A percentile compares a stretch with the other conserved stretches of the same genome.
These are phyloP conservation scores for Ogataea thermomethanolica DNA, from an alignment of 805 yeast genomes.

Conservation along the genomic window DNA sequence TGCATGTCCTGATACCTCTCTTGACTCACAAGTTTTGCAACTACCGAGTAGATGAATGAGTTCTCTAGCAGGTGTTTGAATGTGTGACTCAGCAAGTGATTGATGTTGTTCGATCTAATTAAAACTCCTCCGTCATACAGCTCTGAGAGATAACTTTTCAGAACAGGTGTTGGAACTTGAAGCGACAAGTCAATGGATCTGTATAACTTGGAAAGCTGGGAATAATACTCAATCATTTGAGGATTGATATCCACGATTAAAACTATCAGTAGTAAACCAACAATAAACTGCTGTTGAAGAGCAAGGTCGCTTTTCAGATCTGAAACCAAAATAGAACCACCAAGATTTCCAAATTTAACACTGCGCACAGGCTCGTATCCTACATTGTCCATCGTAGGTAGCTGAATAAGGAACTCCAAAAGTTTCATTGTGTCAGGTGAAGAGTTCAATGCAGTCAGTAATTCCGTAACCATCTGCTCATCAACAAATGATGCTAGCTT, in stretches of 20 bases:
- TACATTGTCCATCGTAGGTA: conserved; percentile 24
- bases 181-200: conserved; percentile 8
- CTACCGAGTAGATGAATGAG: conserved; percentile 20
- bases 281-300: conserved; percentile 20
- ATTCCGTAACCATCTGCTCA: conserved; percentile 33
- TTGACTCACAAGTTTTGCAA: conserved; percentile 22
- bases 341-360: conserved; percentile 25
- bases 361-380: conserved; percentile 20
- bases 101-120: conserved; percentile 24
- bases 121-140: conserved; percentile 24
- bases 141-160: conserved; percentile 13
- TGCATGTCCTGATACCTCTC: conserved; percentile 11
- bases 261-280: conserved; percentile 28
- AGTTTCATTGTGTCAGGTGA: conserved; percentile 35
- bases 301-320: conserved; percentile 19
- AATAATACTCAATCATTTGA: conserved; percentile 23
- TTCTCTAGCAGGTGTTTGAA: conserved; percentile 17
- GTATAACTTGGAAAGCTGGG: conserved; percentile 15
- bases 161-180: conserved; percentile 1
- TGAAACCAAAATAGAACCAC: conserved; percentile 20
- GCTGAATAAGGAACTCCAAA: conserved; percentile 35
- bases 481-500: conserved; percentile 41
- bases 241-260: conserved; percentile 33
- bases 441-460: conserved; percentile 40
- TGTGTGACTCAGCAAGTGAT: conserved; percentile 19